Evolutionary conservation across 352 stramenopile species (phyloP).

Genomic region (Phytophthora multivora): DNA sequence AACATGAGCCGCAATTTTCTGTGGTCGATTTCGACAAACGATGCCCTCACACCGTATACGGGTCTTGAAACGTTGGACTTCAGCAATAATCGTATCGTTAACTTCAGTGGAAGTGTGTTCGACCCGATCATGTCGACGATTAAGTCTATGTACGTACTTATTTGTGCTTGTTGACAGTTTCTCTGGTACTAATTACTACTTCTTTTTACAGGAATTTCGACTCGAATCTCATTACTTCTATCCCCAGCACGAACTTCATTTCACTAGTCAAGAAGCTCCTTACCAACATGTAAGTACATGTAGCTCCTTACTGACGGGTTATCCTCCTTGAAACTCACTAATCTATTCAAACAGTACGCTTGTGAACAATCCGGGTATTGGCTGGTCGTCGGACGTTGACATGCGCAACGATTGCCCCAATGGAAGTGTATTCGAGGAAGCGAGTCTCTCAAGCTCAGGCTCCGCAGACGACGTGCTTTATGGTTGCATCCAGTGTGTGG

Average conservation of each 20-base stretch:
- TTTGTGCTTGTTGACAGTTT: not conserved
- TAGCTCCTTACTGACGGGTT: not conserved
- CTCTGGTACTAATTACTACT: not conserved
- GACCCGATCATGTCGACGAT: constrained; percentile 52
- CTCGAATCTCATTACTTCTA: constrained; percentile 62
- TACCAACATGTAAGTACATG: constrained; percentile 51
- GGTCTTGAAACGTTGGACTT: constrained; percentile 55
- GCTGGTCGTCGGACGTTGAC: constrained; percentile 35
- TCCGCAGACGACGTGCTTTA: constrained; percentile 39
- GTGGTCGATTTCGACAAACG: constrained; percentile 60
- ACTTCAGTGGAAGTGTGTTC: constrained; percentile 60
- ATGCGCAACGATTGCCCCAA: constrained; percentile 53
- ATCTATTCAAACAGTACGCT: constrained; percentile 38
- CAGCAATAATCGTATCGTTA: constrained; percentile 60
- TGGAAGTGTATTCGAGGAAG: constrained; percentile 56
- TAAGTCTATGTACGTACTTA: constrained; percentile 48
- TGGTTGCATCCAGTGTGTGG: constrained; percentile 68
- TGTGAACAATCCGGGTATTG: constrained; percentile 56
- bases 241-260: constrained; percentile 61
- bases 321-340: not conserved
- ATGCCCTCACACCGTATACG: constrained; percentile 49
- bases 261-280: constrained; percentile 44
- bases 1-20: constrained; percentile 72
- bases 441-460: constrained; percentile 22
- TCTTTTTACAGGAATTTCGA: constrained; percentile 56